Evolutionary conservation across 2,329 filamentous ascomycete species (phyloP), one percentile per base, ranked within the genome.

Genomic region (Calonectria pseudoturangicola): DNA sequence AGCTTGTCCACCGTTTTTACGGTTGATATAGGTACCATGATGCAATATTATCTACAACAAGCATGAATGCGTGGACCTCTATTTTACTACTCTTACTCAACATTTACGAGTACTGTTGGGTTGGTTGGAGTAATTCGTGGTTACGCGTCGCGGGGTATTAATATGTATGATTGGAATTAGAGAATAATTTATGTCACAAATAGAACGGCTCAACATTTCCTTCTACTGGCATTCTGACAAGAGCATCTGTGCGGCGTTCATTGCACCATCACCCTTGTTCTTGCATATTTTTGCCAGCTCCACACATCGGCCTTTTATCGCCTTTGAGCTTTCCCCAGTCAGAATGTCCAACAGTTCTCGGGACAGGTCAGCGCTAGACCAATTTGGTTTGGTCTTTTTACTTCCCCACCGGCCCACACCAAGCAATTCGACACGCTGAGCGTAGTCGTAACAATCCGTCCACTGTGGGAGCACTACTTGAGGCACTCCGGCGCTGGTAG

Each of bases 391-490:
- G 0, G 70, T 54, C 9, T 39, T 72, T 8, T 63, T 76, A 63
- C 70, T 81, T 0, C 77, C 82, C 54, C 75, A 81, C 4, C 78
- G 75, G 3, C 87, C 87, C 27, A 89, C 82, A 0, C 85, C 85
- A 0, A 88, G 80, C 72, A 82, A 78, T 77, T 88, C 87, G 10
- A 83, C 85, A 0, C 87, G 82, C 60, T 82, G 81, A 5, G 85
- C 87, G 68, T 85, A 88, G 62, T 88, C 87, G 72, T 87, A 88
- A 30, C 83, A 85, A 73, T 88, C 87, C 1, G 84, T 79, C 87
- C 87, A 88, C 4, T 81, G 74, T 0, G 87, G 86, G 0, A 89
- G 79, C 4, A 88, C 73, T 4, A 88, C 79, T 45, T 88, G 87
- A 1, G 87, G 87, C 16, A 87, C 78, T 0, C 86, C 87, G 15